A percentile compares a stretch with the other conserved stretches of the same genome.
Evolutionary conservation across 2,329 filamentous ascomycete species (phyloP).

Genomic region (Tolypocladium amazonense): DNA sequence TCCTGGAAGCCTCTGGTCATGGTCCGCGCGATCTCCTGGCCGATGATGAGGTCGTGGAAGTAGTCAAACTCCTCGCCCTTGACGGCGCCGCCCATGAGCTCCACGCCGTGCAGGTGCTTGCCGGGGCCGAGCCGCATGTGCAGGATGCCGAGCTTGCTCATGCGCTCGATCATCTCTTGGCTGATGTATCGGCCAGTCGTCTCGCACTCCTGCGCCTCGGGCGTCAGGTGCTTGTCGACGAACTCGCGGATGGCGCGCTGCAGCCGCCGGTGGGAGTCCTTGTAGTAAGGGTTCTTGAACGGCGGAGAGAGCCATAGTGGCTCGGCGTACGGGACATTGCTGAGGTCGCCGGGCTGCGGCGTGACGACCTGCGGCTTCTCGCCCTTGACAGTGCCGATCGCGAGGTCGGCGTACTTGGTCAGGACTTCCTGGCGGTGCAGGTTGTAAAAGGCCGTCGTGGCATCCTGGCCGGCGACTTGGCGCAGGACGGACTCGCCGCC

Average conservation of each 20-base stretch:
- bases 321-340: constrained; percentile 72
- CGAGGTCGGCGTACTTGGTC: constrained; percentile 63
- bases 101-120: constrained; percentile 65
- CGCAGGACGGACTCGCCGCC: constrained; percentile 70
- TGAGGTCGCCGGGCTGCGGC: constrained; percentile 60
- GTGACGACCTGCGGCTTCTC: constrained; percentile 67
- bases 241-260: constrained; percentile 64
- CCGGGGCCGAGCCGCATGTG: constrained; percentile 79
- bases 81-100: constrained; percentile 57
- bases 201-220: constrained; percentile 70
- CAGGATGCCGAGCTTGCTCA: constrained; percentile 63
- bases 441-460: constrained; percentile 80
- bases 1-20: constrained; percentile 76
- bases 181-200: constrained; percentile 60
- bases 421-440: constrained; percentile 87
- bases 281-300: constrained; percentile 75
- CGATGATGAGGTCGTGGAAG: constrained; percentile 70
- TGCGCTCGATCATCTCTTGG: constrained; percentile 64
- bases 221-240: constrained; percentile 57
- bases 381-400: constrained; percentile 63
- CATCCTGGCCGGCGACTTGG: constrained; percentile 73
- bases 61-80: constrained; percentile 78
- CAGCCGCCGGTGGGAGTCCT: constrained; percentile 58
- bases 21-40: constrained; percentile 61
- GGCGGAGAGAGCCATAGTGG: constrained; percentile 69